Evolutionary conservation across 2,329 filamentous ascomycete genomes (phyloP), one percentile per base, ranked within the genome.

Genomic region (Chaetomium globosum): DNA sequence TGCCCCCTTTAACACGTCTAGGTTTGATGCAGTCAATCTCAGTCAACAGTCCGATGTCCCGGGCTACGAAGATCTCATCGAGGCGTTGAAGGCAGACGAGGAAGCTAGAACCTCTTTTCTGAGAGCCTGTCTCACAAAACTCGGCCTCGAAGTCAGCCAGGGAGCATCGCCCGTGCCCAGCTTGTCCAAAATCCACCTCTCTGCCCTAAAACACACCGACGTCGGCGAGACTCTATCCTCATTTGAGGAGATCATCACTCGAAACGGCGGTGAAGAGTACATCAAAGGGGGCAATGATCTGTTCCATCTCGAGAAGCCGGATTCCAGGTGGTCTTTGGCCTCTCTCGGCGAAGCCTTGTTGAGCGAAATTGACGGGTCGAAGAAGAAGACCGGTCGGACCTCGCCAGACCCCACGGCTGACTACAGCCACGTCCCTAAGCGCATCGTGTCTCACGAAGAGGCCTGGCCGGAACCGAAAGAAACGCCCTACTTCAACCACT

Each of bases 401-500:
- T 71, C 71, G 1, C 71, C 71, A 5, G 68, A 71, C 30, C 69
- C 68, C 1, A 70, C 68, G 1, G 67, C 56, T 69, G 91, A 96
- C 74, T 93, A 94, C 80, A 86, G 87, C 70, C 82, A 85, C 49
- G 79, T 94, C 31, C 78, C 88, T 57, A 97, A 97, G 77, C 84
- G 81, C 19, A 82, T 99, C 26, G 80, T 93, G 5, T 80, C 90
- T 0, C 91, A 97, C 71, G 87, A 92, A 48, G 80, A 82, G 3
- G 78, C 79, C 1, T 85, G 88, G 68, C 93, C 94, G 0, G 82
- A 86, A 6, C 81, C 82, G 3, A 90, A 90, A 72, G 83, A 89
- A 59, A 97, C 93, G 0, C 93, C 93, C 0, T 89, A 88, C 71
- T 98, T 98, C 78, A 91, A 96, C 72, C 93, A 97, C 73, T 80